These are phyloP conservation scores for Pseudozyma pruni DNA, from an alignment of 1,284 basidiomycete species.

Conservation along the genomic window DNA sequence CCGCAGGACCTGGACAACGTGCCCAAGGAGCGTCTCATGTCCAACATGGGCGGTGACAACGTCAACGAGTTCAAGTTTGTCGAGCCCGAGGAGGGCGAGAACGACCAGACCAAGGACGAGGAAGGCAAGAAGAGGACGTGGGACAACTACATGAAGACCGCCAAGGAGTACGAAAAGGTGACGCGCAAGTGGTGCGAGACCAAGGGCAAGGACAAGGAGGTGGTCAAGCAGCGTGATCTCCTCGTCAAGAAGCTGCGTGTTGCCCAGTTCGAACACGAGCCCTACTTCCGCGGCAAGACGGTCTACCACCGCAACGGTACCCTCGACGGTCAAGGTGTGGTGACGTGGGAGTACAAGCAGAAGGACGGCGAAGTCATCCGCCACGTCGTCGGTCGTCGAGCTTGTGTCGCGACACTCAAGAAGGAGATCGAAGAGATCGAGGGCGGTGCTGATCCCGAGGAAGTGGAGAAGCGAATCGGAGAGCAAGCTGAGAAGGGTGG, in stretches of 20 bases:
- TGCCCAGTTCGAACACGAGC: constrained; percentile 67
- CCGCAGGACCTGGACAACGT: constrained; percentile 61
- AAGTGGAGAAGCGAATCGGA: constrained; percentile 33
- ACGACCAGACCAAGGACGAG: constrained; percentile 58
- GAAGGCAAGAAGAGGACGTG: constrained; percentile 60
- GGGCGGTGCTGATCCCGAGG: constrained; percentile 15
- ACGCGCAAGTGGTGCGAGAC: constrained; percentile 65
- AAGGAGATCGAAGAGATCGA: constrained; percentile 62
- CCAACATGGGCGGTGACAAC: constrained; percentile 53
- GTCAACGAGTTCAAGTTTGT: constrained; percentile 47
- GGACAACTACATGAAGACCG: constrained; percentile 59
- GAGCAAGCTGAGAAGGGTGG: constrained; percentile 21
- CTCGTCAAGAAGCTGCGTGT: constrained; percentile 65
- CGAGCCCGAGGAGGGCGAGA: constrained; percentile 63
- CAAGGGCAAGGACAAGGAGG: constrained; percentile 40
- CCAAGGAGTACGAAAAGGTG: constrained; percentile 62
- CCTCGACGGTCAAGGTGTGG: constrained; percentile 63
- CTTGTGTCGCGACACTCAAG: constrained; percentile 49
- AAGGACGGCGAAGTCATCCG: constrained; percentile 55
- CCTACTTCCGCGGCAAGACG: constrained; percentile 63
- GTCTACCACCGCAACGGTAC: constrained; percentile 67
- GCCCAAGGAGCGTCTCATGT: constrained; percentile 52
- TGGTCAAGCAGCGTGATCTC: constrained; percentile 57
- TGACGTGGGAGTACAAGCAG: constrained; percentile 64
- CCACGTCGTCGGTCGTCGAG: constrained; percentile 58